Base-by-base conservation (phyloP, 78 protist genomes). In the Dictyostelium firmibasis region DNA sequence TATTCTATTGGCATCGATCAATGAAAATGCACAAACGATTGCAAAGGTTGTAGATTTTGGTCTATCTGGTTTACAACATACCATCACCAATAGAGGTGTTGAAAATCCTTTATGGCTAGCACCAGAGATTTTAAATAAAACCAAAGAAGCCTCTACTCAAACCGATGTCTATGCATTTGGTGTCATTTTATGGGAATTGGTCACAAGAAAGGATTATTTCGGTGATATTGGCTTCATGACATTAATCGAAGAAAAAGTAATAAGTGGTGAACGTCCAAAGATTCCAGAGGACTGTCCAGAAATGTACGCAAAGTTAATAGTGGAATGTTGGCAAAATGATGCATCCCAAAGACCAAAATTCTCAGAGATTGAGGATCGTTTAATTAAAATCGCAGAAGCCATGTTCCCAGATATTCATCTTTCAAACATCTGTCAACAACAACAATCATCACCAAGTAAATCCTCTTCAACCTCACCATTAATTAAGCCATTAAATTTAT, bases 61-160 rank as follows among this genome's bases (percentile, higher is more conserved):
- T 64, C 25, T 95, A 33, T 84, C 97, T 2, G 95, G 95, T 33
- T 36, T 88, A 13, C 89, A 81, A 82, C 86, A 83, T 27, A 95
- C 94, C 31, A 91, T 88, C 41, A 83, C 91, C 11, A 86, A 82
- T 41, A 72, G 75, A 47, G 97, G 87, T 20, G 97, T 95, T 13
- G 97, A 82, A 35, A 95, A 95, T 76, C 97, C 97, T 23, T 57
- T 83, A 20, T 95, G 97, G 97, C 38, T 95, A 11, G 97, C 97
- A n/a, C 97, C 97, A 4, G 97, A 95, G 41, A 67, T 95, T 76
- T 33, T 95, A 6, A 57, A 75, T 4, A 77, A 75, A 33, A 74
- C 85, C 4, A 79, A 43, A 53, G 95, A 91, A 50, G 76, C 67
- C 1, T 81, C 97, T 0, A 81, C 83, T 9, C 91, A 82, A 29